phyloP scores from a whole-genome alignment of 225 moss, liverwort and hornwort genomes.

The Bryum argenteum region DNA sequence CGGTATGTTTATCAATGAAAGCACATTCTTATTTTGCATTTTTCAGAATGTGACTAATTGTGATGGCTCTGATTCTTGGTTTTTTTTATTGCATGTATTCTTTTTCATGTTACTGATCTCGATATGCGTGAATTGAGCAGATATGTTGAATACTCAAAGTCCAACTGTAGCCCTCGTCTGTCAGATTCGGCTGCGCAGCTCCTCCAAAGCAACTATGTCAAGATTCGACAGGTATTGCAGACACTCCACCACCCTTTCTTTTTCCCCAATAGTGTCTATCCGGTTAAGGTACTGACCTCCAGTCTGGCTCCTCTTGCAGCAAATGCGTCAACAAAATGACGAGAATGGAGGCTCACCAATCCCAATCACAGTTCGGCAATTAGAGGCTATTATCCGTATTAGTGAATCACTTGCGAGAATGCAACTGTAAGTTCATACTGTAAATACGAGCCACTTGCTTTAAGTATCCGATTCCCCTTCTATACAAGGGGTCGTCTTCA shows the following conservation, averaged over 20 bases:
- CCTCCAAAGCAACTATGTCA: conserved; percentile 84
- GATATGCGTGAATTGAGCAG: conserved; percentile 37
- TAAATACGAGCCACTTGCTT: neutral
- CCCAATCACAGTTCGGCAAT: conserved; percentile 94
- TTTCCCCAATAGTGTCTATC: neutral
- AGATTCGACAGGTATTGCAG: conserved; percentile 76
- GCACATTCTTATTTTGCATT: neutral
- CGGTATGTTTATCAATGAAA: conserved; percentile 43
- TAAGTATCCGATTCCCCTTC: neutral
- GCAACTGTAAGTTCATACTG: conserved; percentile 64
- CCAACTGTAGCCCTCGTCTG: conserved; percentile 82
- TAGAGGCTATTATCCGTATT: conserved; percentile 92
- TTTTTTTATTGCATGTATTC: too few species aligned
- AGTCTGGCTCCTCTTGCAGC: conserved; percentile 37
- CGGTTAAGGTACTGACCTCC: conserved; percentile 3
- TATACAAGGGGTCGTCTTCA: neutral
- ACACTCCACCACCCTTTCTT: neutral
- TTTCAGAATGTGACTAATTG: too few species aligned
- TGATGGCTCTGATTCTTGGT: too few species aligned
- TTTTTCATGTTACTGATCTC: neutral
- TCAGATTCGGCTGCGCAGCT: conserved; percentile 80
- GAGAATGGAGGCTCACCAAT: conserved; percentile 83
- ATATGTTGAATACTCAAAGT: conserved; percentile 76
- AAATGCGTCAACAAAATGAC: conserved; percentile 79
- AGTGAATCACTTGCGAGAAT: conserved; percentile 92